phyloP scores from a whole-genome alignment of 257 asterid genomes.

The Lycium barbarum region DNA sequence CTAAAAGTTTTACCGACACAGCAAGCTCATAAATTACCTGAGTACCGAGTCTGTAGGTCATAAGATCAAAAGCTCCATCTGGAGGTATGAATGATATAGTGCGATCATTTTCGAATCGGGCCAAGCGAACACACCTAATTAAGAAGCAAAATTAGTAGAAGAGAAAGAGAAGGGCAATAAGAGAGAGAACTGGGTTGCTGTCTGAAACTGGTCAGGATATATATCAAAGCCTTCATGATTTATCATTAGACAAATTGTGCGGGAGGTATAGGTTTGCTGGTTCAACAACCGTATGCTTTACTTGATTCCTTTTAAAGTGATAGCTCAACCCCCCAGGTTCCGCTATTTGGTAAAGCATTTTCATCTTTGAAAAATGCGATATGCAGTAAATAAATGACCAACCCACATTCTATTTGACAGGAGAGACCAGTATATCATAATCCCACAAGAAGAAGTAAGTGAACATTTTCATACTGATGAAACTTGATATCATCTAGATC shows the following conservation, averaged over 20 bases:
- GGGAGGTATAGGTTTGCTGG: background rate
- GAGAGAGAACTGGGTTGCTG: slow-evolving; percentile 1
- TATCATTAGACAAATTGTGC: background rate
- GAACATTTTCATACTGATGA: slow-evolving; percentile 78
- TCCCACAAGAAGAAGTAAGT: slow-evolving; percentile 31
- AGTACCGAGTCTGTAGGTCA: slow-evolving; percentile 98
- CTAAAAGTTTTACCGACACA: background rate
- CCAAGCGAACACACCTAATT: slow-evolving; percentile 95
- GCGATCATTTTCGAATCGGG: slow-evolving; percentile 95
- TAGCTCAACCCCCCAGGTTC: background rate
- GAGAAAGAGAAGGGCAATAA: slow-evolving; percentile 25
- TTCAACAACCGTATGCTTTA: background rate
- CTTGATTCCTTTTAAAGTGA: background rate
- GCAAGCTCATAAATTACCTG: slow-evolving; percentile 60
- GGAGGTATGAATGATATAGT: slow-evolving; percentile 98
- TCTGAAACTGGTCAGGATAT: background rate
- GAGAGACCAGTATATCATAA: background rate
- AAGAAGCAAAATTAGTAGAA: slow-evolving; percentile 36
- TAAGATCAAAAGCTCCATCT: slow-evolving; percentile 98
- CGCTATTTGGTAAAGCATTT: background rate
- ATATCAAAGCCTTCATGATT: background rate
- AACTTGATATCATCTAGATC: slow-evolving; percentile 98
- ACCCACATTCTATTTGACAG: background rate
- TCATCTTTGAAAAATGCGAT: background rate
- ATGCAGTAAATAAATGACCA: background rate